Conservation (phyloP, 495 filamentous ascomycete genomes). For the Clavariopsis aquatica region DNA sequence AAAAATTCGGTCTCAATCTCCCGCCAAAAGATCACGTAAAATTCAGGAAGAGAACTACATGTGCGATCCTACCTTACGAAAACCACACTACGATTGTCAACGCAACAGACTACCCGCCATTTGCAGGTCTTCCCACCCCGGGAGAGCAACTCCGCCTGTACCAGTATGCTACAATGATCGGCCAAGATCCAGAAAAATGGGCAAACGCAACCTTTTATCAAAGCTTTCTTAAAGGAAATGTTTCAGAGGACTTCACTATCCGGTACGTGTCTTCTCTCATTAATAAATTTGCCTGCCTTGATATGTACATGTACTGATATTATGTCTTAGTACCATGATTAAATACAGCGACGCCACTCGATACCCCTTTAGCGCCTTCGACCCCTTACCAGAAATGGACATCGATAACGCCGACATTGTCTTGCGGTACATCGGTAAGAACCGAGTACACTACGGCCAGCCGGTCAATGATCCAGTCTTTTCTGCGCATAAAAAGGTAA, state of each 20-base stretch:
- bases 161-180: neutral
- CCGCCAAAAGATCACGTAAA: conserved; percentile 1
- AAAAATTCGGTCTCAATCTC: conserved; percentile 18
- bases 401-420: conserved; percentile 1
- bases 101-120: neutral
- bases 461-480: conserved; percentile 16
- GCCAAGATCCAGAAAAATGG: neutral
- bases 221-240: neutral
- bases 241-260: neutral
- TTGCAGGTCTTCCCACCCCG: neutral
- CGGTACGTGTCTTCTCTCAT: neutral
- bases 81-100: conserved; percentile 1
- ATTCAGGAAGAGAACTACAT: conserved; percentile 10
- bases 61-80: neutral
- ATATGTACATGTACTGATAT: neutral
- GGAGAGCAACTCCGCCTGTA: neutral
- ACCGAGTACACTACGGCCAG: neutral
- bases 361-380: neutral
- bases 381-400: neutral
- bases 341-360: neutral
- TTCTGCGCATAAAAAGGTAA: conserved; percentile 4
- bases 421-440: neutral
- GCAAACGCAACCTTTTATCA: conserved; percentile 8
- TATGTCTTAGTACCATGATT: neutral
- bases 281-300: neutral